Conservation (phyloP, 805 yeast species). For the Cyberlindnera euphorbiae region DNA sequence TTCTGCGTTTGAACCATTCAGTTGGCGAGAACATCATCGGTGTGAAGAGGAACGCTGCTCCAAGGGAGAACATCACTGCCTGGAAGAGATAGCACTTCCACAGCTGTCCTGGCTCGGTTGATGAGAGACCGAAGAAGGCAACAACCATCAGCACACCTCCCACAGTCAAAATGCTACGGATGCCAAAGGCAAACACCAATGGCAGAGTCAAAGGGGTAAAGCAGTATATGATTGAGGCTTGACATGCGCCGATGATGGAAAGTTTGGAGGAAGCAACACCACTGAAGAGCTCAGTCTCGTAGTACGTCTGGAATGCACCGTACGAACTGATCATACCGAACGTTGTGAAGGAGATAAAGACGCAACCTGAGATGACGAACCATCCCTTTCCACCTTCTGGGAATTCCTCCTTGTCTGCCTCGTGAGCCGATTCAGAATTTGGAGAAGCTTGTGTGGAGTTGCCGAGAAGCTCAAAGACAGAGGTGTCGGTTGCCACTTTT, state of each 20-base stretch:
- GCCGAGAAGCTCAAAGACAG: too few relatives aligned
- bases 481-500: too few relatives aligned
- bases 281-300: constrained; percentile 21
- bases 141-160: constrained; percentile 14
- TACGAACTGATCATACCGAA: constrained; percentile 24
- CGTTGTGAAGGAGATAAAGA: constrained; percentile 12
- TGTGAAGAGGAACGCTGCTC: constrained; percentile 43
- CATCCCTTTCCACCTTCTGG: constrained; percentile 22
- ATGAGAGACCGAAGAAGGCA: constrained; percentile 21
- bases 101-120: constrained; percentile 12
- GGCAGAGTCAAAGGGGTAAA: constrained; percentile 17
- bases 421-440: too few relatives aligned
- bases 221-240: constrained; percentile 19
- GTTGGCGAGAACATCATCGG: constrained; percentile 59
- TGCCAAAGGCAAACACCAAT: constrained; percentile 19
- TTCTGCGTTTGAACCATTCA: constrained; percentile 62
- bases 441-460: too few relatives aligned
- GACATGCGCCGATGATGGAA: constrained; percentile 24
- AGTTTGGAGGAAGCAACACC: constrained; percentile 14
- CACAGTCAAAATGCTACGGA: constrained; percentile 8
- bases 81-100: constrained; percentile 27
- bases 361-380: constrained; percentile 21
- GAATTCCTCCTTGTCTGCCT: constrained; percentile 14
- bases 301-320: constrained; percentile 23
- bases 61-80: constrained; percentile 20